phyloP scores from a whole-genome alignment of 1,284 basidiomycete species.

The Erythrobasidium hasegawianum region DNA sequence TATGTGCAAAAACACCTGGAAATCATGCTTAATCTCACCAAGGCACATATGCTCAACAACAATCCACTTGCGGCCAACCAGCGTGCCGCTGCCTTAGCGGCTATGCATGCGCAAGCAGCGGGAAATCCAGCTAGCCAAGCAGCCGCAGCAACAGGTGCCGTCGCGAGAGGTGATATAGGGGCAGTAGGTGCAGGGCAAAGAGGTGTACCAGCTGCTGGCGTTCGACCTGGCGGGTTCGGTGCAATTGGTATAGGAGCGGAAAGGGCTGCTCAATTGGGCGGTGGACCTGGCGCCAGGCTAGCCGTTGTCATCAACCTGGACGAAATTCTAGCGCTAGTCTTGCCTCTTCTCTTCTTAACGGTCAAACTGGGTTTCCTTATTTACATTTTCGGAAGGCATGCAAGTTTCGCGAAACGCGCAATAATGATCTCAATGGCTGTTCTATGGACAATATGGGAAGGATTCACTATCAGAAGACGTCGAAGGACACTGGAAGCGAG shows the following conservation, averaged over 20 bases:
- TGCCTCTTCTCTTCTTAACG: slow-evolving; percentile 44
- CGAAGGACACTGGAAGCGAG: slow-evolving; percentile 35
- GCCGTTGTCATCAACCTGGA: slow-evolving; percentile 46
- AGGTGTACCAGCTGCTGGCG: neutral
- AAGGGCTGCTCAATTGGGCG: slow-evolving; percentile 18
- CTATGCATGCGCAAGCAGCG: neutral
- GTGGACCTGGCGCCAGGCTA: slow-evolving; percentile 19
- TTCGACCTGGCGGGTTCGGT: slow-evolving; percentile 3
- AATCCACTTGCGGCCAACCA: no score
- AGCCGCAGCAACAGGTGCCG: neutral
- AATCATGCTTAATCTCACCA: slow-evolving; percentile 18
- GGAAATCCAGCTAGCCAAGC: neutral
- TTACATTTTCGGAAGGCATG: slow-evolving; percentile 46
- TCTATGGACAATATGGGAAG: slow-evolving; percentile 45
- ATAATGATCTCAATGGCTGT: slow-evolving; percentile 41
- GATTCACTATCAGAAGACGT: slow-evolving; percentile 36
- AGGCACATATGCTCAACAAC: neutral
- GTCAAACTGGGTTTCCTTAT: slow-evolving; percentile 45
- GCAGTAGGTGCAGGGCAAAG: neutral
- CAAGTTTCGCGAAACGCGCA: slow-evolving; percentile 39
- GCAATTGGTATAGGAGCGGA: slow-evolving; percentile 19
- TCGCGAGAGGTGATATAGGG: neutral
- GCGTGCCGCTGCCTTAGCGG: neutral
- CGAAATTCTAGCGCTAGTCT: slow-evolving; percentile 40
- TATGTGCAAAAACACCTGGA: neutral